Evolutionary conservation across 495 filamentous ascomycete species (phyloP).

Genomic region (Penicillium alfredii): DNA sequence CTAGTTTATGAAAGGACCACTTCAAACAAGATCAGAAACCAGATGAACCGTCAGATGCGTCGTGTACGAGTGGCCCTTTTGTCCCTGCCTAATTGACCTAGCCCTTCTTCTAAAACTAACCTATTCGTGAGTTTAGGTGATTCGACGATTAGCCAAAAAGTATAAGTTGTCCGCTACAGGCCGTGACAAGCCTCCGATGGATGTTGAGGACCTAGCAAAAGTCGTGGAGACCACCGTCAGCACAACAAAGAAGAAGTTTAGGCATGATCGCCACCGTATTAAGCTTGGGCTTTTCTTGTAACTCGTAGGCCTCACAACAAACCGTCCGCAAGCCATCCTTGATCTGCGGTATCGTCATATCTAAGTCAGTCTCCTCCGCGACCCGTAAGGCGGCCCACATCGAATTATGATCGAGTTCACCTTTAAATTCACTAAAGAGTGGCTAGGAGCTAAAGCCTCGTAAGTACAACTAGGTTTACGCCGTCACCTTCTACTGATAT

Average conservation of each 20-base stretch:
- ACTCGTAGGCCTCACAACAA: slow-evolving; percentile 23
- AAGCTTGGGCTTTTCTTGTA: slow-evolving; percentile 21
- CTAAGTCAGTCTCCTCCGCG: slow-evolving; percentile 24
- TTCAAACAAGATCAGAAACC: slow-evolving; percentile 10
- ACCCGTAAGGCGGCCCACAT: slow-evolving; percentile 23
- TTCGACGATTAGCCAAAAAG: slow-evolving; percentile 13
- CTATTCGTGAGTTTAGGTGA: background rate
- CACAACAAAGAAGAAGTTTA: slow-evolving; percentile 26
- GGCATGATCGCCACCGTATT: slow-evolving; percentile 21
- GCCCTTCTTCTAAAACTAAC: background rate
- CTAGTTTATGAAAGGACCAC: slow-evolving; percentile 16
- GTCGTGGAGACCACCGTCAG: slow-evolving; percentile 22
- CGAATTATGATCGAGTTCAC: slow-evolving; percentile 30
- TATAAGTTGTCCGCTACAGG: slow-evolving; percentile 17
- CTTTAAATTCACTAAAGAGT: slow-evolving; percentile 32
- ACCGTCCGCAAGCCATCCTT: slow-evolving; percentile 23
- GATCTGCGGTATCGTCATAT: slow-evolving; percentile 27
- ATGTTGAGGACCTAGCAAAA: slow-evolving; percentile 20
- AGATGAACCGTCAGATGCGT: slow-evolving; percentile 15
- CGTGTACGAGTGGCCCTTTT: slow-evolving; percentile 4
- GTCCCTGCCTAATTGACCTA: background rate
- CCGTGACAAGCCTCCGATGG: slow-evolving; percentile 22
- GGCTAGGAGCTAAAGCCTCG: slow-evolving; percentile 24
- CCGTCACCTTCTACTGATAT: slow-evolving; percentile 6
- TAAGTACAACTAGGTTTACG: too few relatives aligned